Conservation (phyloP, 1,139 yeast genomes). For the Candida sanyaensis region DNA sequence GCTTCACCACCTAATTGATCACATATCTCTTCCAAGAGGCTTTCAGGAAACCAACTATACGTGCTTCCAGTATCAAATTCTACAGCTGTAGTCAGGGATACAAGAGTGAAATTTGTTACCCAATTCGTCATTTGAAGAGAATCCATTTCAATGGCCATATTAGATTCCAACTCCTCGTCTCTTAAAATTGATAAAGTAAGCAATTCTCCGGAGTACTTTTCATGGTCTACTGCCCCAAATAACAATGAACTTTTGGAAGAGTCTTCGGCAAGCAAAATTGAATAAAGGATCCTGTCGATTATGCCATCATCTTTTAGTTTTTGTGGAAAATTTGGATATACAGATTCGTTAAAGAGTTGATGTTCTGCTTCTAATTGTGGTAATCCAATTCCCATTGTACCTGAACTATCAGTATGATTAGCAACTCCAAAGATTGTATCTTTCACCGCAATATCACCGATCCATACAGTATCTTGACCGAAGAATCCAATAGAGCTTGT, state of each 20-base stretch:
- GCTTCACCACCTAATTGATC: no score
- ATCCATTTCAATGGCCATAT: no score
- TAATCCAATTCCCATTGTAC: conserved; percentile 49
- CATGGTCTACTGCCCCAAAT: conserved; percentile 60
- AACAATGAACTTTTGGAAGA: conserved; percentile 41
- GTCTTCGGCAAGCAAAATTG: conserved; percentile 44
- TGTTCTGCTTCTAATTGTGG: conserved; percentile 2
- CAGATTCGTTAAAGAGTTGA: neutral
- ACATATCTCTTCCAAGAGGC: no score
- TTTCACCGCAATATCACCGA: conserved; percentile 25
- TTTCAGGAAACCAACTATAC: no score
- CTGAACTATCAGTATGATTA: conserved; percentile 38
- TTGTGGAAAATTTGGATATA: conserved; percentile 26
- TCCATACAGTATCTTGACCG: conserved; percentile 56
- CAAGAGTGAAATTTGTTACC: no score
- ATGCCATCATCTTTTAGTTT: conserved; percentile 40
- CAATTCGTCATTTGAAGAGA: no score
- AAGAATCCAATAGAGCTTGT: conserved; percentile 44
- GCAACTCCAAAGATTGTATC: conserved; percentile 53
- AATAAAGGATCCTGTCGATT: conserved; percentile 54
- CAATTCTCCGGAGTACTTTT: conserved; percentile 50
- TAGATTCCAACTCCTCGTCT: no score
- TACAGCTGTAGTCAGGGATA: no score
- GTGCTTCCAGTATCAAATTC: no score
- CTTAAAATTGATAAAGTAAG: conserved; percentile 12